Conservation (phyloP, 805 yeast species). For the Ogataea chonburiensis region DNA sequence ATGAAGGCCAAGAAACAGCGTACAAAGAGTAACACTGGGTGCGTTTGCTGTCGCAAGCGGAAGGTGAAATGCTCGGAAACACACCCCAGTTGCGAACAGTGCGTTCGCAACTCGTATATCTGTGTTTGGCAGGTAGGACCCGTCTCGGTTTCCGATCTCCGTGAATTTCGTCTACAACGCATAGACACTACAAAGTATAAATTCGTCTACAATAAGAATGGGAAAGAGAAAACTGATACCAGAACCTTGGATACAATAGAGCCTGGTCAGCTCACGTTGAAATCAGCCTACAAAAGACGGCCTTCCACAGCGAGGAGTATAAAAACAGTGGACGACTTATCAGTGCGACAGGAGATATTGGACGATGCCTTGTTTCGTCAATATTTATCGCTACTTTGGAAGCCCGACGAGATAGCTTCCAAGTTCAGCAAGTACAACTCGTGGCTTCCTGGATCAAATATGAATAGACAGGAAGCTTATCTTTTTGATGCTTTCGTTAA, state of each 20-base stretch:
- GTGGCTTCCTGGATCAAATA: constrained; percentile 19
- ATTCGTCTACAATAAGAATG: constrained; percentile 6
- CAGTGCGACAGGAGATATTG: constrained; percentile 11
- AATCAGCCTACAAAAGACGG: no score
- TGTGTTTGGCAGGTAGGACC: constrained; percentile 18
- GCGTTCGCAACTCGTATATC: constrained; percentile 15
- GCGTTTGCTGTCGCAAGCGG: constrained; percentile 30
- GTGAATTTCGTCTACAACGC: constrained; percentile 15
- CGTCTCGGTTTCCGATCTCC: constrained; percentile 12
- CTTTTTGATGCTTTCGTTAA: constrained; percentile 39
- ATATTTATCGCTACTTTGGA: constrained; percentile 17
- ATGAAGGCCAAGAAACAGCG: constrained; percentile 1
- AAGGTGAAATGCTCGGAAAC: constrained; percentile 28
- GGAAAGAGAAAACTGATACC: no score
- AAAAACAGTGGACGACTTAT: not conserved
- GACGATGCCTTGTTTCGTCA: constrained; percentile 29
- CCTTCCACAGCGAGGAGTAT: no score
- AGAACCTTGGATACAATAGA: no score
- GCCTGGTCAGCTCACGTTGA: no score
- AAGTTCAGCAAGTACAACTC: constrained; percentile 16
- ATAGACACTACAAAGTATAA: constrained; percentile 6
- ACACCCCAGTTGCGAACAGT: constrained; percentile 20
- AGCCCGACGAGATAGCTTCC: constrained; percentile 8
- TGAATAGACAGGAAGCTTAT: constrained; percentile 22
- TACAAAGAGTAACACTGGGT: constrained; percentile 20